Percentiles rank a stretch among this genome's conserved stretches.
Conservation (phyloP, 257 asterid genomes). For the Perilla frutescens region DNA sequence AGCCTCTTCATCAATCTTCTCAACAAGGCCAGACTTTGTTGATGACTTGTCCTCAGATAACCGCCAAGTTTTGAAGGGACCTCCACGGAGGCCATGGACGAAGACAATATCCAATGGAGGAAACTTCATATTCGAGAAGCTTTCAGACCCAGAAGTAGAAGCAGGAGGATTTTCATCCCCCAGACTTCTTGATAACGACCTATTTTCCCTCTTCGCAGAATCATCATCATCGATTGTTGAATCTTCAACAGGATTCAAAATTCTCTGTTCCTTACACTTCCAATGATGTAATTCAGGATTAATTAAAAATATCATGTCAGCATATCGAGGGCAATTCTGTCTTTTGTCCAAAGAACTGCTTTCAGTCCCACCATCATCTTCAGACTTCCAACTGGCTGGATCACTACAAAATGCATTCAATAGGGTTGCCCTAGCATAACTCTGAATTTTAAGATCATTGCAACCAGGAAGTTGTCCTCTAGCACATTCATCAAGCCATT, state of each 20-base stretch:
- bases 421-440: constrained; percentile 92
- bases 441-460: constrained; percentile 89
- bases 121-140: constrained; percentile 51
- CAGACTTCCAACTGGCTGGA: constrained; percentile 48
- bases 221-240: constrained; percentile 48
- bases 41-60: constrained; percentile 96
- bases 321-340: constrained; percentile 60
- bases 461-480: constrained; percentile 80
- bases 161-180: constrained; percentile 50
- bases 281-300: constrained; percentile 91
- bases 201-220: constrained; percentile 47
- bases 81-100: constrained; percentile 98
- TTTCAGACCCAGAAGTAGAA: constrained; percentile 60
- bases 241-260: constrained; percentile 39
- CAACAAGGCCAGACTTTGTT: constrained; percentile 98
- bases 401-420: constrained; percentile 73
- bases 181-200: constrained; percentile 35
- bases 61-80: constrained; percentile 99
- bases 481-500: constrained; percentile 97
- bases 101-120: constrained; percentile 89
- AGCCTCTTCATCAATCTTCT: constrained; percentile 98
- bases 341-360: constrained; percentile 39
- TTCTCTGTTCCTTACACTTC: constrained; percentile 64
- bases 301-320: constrained; percentile 84
- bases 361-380: constrained; percentile 46